These are phyloP conservation scores for Obelidium mucronatum DNA, from an alignment of 192 early-diverging fungal genomes.

Conservation along the genomic window DNA sequence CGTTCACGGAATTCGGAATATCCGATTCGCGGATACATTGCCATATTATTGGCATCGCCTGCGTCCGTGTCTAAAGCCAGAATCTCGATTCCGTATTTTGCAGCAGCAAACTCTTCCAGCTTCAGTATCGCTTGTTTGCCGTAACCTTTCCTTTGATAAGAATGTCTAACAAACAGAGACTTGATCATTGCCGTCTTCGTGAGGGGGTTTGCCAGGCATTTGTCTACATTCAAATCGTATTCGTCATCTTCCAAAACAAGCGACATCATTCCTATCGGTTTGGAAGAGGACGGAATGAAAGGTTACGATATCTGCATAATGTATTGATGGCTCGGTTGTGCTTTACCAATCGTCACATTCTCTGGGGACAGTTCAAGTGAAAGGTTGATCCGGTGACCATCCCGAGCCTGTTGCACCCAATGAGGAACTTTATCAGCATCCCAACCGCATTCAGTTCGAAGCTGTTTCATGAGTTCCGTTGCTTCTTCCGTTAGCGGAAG, in stretches of 20 bases:
- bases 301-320: background rate
- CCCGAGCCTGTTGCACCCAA: background rate
- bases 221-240: background rate
- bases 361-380: background rate
- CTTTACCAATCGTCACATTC: background rate
- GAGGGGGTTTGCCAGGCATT: background rate
- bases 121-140: background rate
- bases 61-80: background rate
- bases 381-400: background rate
- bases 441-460: conserved; percentile 4
- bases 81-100: background rate
- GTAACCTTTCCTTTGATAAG: conserved; percentile 5
- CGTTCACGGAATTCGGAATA: background rate
- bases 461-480: background rate
- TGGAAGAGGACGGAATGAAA: background rate
- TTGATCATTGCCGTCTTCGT: background rate
- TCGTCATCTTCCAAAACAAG: background rate
- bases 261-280: conserved; percentile 1
- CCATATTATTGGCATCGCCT: background rate
- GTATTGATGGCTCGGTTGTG: background rate
- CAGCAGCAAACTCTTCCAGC: background rate
- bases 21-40: background rate
- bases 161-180: background rate
- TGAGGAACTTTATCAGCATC: background rate
- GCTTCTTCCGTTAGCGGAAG: background rate